Base-by-base conservation (phyloP, 768 basidiomycete species). In the Tricholoma terreum region DNA sequence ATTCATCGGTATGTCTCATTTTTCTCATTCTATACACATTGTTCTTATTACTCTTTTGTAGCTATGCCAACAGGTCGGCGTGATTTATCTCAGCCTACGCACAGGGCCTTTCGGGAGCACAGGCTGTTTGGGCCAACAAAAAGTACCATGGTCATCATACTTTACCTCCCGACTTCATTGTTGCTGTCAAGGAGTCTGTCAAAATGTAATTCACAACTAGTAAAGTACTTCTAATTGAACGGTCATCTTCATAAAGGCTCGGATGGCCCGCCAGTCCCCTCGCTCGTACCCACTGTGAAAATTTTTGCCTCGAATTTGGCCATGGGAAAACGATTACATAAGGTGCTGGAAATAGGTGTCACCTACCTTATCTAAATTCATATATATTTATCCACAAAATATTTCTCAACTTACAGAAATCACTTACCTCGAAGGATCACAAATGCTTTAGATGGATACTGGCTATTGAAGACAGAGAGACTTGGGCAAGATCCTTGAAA, bases 1-100 rank as follows among this genome's bases (percentile, higher is more conserved):
- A 68, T 68, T 12, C 50, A 12, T 12, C 11, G 57, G 66, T 65
- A 42, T 53, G 61, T 61, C 43, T 51, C 43, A 51, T 9, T 50
- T 59, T 36, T 36, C 35, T 36, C 11, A 36, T 36, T 36, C 35
- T 36, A 36, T 36, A 10, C 35, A 36, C 35, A 36, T 36, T 36
- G 11, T 36, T 36, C 35, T 36, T 36, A 36, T 36, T 15, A 36
- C 11, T 36, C 35, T 36, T 36, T 36, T 36, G 35, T 31, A 67
- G 69, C 6, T 70, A 59, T 59, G 63, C 62, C 9, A 61, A 61
- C 33, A 6, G 48, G 14, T 27, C 42, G 4, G 56, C 52, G 4
- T 14, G 53, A 9, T 61, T 58, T 33, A 58, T 61, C 27, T 43
- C 38, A 19, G 52, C 56, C 24, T 61, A 61, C 42, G 30, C 50